Conservation (phyloP, 345 rosid genomes). For the Lepidium africanum region DNA sequence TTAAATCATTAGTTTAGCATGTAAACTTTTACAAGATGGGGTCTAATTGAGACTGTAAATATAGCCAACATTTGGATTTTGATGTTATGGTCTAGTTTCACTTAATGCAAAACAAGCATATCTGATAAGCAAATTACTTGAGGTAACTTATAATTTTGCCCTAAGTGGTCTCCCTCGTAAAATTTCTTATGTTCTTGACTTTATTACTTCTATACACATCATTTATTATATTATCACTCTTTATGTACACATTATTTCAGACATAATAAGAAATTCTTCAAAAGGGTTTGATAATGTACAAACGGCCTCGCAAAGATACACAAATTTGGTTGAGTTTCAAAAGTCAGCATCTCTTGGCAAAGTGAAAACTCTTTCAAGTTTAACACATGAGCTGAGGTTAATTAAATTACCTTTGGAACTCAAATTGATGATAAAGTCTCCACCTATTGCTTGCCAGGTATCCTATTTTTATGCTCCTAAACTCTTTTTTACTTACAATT, state of each 20-base stretch:
- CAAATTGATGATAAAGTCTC: slow-evolving; percentile 86
- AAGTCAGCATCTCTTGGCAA: slow-evolving; percentile 41
- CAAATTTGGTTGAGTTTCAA: slow-evolving; percentile 62
- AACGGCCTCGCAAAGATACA: slow-evolving; percentile 53
- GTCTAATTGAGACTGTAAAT: background rate
- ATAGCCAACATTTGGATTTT: background rate
- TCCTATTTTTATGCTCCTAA: background rate
- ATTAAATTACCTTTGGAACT: slow-evolving; percentile 82
- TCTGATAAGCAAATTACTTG: slow-evolving; percentile 54
- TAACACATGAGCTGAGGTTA: slow-evolving; percentile 72
- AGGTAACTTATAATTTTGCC: slow-evolving; percentile 40
- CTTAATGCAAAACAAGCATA: slow-evolving; percentile 73
- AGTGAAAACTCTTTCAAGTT: slow-evolving; percentile 54
- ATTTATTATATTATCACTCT: background rate
- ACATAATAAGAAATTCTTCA: slow-evolving; percentile 57
- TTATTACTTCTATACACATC: background rate
- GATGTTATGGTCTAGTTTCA: slow-evolving; percentile 8
- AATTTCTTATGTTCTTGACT: background rate
- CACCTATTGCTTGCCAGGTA: slow-evolving; percentile 97
- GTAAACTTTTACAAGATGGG: background rate
- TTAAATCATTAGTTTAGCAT: background rate
- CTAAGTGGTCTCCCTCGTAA: background rate
- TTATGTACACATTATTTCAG: slow-evolving; percentile 70
- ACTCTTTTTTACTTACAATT: background rate
- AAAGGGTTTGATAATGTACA: slow-evolving; percentile 66